Percentiles rank a stretch among this genome's conserved stretches.
phyloP scores from a whole-genome alignment of 306 rosid species.

The Cicer cuneatum region DNA sequence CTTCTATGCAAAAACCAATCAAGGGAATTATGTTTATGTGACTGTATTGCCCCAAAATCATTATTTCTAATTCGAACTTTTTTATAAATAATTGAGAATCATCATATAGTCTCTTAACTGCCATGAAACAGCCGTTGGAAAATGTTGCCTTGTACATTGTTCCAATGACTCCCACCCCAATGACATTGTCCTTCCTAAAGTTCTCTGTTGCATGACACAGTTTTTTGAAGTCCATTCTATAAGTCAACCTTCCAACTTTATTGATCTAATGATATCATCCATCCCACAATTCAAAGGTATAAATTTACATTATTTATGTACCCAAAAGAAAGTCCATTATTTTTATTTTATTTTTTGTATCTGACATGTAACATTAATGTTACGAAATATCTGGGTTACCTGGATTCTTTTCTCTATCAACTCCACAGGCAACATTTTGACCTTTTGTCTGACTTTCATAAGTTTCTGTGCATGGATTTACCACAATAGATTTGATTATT shows the following conservation, averaged over 20 bases:
- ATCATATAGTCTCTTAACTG: conserved; percentile 40
- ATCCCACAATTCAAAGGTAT: not conserved
- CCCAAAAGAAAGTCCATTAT: too few relatives aligned
- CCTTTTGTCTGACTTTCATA: not conserved
- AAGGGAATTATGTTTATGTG: conserved; percentile 40
- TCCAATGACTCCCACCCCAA: conserved; percentile 44
- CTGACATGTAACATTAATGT: not conserved
- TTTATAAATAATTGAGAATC: not conserved
- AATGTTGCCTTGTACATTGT: conserved; percentile 45
- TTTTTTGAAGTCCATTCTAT: conserved; percentile 24
- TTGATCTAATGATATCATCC: not conserved
- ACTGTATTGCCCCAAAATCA: conserved; percentile 17
- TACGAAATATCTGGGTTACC: not conserved
- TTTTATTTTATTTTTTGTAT: too few relatives aligned
- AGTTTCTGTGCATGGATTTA: conserved; percentile 14
- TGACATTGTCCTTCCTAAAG: conserved; percentile 32
- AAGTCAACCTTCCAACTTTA: conserved; percentile 9
- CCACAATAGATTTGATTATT: not conserved
- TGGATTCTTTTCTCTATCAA: conserved; percentile 21
- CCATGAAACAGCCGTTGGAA: conserved; percentile 23
- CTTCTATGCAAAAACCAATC: conserved; percentile 35
- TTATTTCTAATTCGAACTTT: conserved; percentile 33
- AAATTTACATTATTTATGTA: too few relatives aligned
- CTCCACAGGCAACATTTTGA: not conserved
- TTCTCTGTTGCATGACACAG: conserved; percentile 36